These are phyloP conservation scores for Exobasidium cylindrosporum DNA, from an alignment of 1,284 basidiomycete genomes.

Conservation along the genomic window DNA sequence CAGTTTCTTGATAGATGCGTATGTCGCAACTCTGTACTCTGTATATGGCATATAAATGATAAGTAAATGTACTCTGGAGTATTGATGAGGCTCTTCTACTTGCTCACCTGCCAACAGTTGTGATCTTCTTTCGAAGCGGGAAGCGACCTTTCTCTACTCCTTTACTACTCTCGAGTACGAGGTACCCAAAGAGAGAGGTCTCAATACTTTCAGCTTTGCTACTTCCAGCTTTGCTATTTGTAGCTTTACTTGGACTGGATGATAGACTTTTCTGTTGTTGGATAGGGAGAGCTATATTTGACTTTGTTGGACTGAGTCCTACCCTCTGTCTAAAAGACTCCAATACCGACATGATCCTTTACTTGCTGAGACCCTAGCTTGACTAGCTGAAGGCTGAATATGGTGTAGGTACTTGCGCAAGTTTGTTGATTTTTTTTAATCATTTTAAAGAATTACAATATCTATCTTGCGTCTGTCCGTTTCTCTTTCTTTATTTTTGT, in stretches of 20 bases:
- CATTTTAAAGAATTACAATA: not conserved
- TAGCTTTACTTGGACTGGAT: not conserved
- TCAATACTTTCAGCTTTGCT: not conserved
- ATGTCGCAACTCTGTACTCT: not conserved
- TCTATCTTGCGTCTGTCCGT: too few species aligned
- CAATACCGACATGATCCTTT: not conserved
- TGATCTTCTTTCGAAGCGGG: not conserved
- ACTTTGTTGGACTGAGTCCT: not conserved
- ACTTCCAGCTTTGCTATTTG: not conserved
- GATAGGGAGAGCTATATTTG: not conserved
- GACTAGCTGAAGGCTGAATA: too few species aligned
- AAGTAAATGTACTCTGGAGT: too few species aligned
- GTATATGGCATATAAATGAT: too few species aligned
- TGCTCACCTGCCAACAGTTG: constrained; percentile 1
- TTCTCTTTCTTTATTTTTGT: too few species aligned
- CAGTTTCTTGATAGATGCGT: constrained; percentile 3
- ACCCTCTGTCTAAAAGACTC: not conserved
- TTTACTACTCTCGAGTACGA: not conserved
- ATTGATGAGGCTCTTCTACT: too few species aligned
- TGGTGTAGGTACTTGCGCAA: too few species aligned
- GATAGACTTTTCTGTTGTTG: not conserved
- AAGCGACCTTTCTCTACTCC: not conserved
- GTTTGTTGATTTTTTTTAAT: too few species aligned
- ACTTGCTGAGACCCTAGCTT: too few species aligned
- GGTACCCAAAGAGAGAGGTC: not conserved